Percentiles rank a stretch among this genome's conserved stretches.
phyloP scores from a whole-genome alignment of 1,284 basidiomycete species.

The Coniophora puteana region DNA sequence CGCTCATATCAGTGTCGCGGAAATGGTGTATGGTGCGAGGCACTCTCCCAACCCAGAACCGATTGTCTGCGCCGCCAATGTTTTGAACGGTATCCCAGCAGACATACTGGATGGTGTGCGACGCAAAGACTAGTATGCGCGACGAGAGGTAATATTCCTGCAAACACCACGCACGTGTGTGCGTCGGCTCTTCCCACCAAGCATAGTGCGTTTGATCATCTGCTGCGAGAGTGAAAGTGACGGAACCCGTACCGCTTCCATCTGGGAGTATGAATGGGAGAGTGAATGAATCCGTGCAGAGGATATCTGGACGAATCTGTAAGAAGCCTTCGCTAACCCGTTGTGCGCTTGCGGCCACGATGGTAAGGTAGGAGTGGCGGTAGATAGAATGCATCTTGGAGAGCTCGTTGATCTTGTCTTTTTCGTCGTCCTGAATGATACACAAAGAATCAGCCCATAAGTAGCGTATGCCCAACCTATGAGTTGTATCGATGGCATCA shows the following conservation, averaged over 20 bases:
- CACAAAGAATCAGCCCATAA: conserved; percentile 12
- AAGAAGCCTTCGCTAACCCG: conserved; percentile 5
- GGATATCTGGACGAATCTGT: not conserved
- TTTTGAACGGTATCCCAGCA: conserved; percentile 4
- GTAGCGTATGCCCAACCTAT: conserved; percentile 7
- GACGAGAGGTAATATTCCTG: conserved; percentile 6
- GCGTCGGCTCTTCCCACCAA: not conserved
- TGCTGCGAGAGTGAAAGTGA: not conserved
- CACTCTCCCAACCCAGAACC: not conserved
- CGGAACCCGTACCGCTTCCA: too few relatives aligned
- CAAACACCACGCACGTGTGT: conserved; percentile 8
- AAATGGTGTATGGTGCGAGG: not conserved
- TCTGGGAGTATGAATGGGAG: conserved; percentile 6
- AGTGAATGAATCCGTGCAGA: conserved; percentile 1
- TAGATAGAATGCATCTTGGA: conserved; percentile 10
- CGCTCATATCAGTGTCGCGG: not conserved
- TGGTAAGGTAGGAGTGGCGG: conserved; percentile 8
- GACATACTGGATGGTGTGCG: conserved; percentile 5
- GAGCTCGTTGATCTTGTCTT: conserved; percentile 7
- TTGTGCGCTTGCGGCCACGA: conserved; percentile 10
- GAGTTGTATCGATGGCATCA: conserved; percentile 7
- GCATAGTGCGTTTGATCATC: not conserved
- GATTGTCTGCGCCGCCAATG: conserved; percentile 1
- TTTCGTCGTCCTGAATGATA: conserved; percentile 9
- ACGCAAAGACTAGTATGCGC: conserved; percentile 3